Evolutionary conservation across 306 rosid genomes (phyloP).

Genomic region (Crotalaria pallida): DNA sequence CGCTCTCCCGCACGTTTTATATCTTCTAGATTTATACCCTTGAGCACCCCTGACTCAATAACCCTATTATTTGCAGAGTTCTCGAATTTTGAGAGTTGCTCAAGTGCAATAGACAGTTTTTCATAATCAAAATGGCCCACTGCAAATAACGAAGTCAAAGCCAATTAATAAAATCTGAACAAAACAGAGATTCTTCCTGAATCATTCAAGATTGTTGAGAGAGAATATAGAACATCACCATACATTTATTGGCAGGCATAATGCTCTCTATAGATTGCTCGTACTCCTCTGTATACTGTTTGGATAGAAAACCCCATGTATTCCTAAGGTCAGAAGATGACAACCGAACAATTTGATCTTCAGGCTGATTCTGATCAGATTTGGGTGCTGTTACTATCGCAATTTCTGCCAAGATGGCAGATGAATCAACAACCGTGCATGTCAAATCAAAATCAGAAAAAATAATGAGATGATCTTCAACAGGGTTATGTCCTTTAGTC

Average conservation of each 20-base stretch:
- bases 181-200: slow-evolving; percentile 13
- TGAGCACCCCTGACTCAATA: slow-evolving; percentile 79
- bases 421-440: slow-evolving; percentile 89
- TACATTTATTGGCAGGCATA: slow-evolving; percentile 58
- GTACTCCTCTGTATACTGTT: slow-evolving; percentile 84
- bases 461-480: slow-evolving; percentile 53
- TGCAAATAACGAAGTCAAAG: slow-evolving; percentile 39
- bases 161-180: slow-evolving; percentile 20
- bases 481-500: slow-evolving; percentile 62
- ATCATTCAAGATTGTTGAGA: slow-evolving; percentile 5
- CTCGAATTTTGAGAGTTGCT: slow-evolving; percentile 84
- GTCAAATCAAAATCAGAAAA: slow-evolving; percentile 98
- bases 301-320: slow-evolving; percentile 73
- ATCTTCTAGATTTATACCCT: slow-evolving; percentile 85
- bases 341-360: slow-evolving; percentile 58
- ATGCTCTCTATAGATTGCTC: slow-evolving; percentile 87
- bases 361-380: slow-evolving; percentile 69
- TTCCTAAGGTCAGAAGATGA: slow-evolving; percentile 76
- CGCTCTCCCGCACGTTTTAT: slow-evolving; percentile 94
- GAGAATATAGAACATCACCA: slow-evolving; percentile 17
- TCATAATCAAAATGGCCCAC: slow-evolving; percentile 52
- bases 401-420: slow-evolving; percentile 95
- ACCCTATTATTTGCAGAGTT: slow-evolving; percentile 80
- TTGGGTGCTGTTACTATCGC: slow-evolving; percentile 86
- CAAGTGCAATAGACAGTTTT: slow-evolving; percentile 57